Percentiles rank a stretch among this genome's conserved stretches.
These are phyloP conservation scores for Eutreptiella sp. DNA, from an alignment of 208 protist genomes.

Conservation along the genomic window DNA sequence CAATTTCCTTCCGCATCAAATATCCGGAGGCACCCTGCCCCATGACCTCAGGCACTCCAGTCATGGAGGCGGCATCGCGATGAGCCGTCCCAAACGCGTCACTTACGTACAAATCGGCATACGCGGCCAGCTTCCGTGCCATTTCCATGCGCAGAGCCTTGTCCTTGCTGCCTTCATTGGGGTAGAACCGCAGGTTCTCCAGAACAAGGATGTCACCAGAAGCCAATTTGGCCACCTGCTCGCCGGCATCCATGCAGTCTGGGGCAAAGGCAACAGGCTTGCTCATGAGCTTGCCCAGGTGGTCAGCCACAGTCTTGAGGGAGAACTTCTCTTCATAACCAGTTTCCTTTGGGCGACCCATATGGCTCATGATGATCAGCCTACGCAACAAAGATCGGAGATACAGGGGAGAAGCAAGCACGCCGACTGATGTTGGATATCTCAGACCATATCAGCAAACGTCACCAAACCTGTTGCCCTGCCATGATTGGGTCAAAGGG, in stretches of 20 bases:
- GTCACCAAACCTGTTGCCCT: too few relatives aligned
- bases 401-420: too few relatives aligned
- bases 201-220: constrained; percentile 90
- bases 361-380: constrained; percentile 86
- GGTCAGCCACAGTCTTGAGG: constrained; percentile 79
- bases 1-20: constrained; percentile 97
- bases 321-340: constrained; percentile 72
- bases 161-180: constrained; percentile 88
- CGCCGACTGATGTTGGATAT: constrained; percentile 23
- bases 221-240: constrained; percentile 48
- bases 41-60: constrained; percentile 67
- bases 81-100: constrained; percentile 99
- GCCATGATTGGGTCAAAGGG: too few relatives aligned
- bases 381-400: too few relatives aligned
- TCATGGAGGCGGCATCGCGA: constrained; percentile 88
- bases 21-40: constrained; percentile 87
- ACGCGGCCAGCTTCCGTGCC: constrained; percentile 72
- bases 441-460: neutral
- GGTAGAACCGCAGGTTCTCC: constrained; percentile 98
- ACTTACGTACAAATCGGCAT: constrained; percentile 96
- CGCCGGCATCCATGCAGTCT: constrained; percentile 63
- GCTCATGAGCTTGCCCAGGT: constrained; percentile 78
- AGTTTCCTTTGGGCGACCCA: constrained; percentile 90
- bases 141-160: constrained; percentile 65
- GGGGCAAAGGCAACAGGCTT: constrained; percentile 64